These are phyloP conservation scores for Aspergillus fumigatus DNA, from an alignment of 2,329 filamentous ascomycete species.

Conservation along the genomic window DNA sequence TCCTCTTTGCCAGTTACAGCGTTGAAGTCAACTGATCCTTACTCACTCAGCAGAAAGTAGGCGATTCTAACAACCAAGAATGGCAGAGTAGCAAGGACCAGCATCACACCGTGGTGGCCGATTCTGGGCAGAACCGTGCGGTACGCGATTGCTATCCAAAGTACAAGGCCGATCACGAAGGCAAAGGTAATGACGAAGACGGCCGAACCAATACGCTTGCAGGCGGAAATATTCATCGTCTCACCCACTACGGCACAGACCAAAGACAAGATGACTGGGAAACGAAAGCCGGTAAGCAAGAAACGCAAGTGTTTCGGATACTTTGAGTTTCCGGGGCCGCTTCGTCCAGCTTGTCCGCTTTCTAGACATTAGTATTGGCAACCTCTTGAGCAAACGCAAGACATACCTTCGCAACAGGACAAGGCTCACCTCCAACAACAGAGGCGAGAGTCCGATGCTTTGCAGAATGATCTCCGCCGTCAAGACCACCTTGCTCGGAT, in stretches of 20 bases:
- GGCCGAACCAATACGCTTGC: slow-evolving; percentile 16
- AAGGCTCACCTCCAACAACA: slow-evolving; percentile 27
- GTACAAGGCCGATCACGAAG: slow-evolving; percentile 18
- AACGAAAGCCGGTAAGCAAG: slow-evolving; percentile 22
- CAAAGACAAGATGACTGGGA: slow-evolving; percentile 21
- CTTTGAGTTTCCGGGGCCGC: slow-evolving; percentile 22
- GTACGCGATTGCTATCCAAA: slow-evolving; percentile 16
- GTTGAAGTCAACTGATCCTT: slow-evolving; percentile 15
- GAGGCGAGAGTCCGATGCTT: slow-evolving; percentile 25
- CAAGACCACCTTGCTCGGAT: slow-evolving; percentile 15
- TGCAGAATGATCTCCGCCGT: slow-evolving; percentile 20
- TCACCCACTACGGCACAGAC: slow-evolving; percentile 19
- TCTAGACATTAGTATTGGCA: not conserved
- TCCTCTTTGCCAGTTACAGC: slow-evolving; percentile 12
- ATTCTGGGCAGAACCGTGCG: slow-evolving; percentile 13
- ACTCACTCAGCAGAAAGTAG: slow-evolving; percentile 19
- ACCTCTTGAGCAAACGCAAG: not conserved
- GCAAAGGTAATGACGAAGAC: slow-evolving; percentile 19
- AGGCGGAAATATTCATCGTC: slow-evolving; percentile 12
- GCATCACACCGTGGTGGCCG: slow-evolving; percentile 15
- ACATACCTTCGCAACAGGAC: slow-evolving; percentile 23
- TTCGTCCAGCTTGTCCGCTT: slow-evolving; percentile 24
- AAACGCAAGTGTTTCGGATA: slow-evolving; percentile 19
- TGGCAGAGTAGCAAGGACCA: slow-evolving; percentile 15
- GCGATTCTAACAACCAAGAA: slow-evolving; percentile 20